Percentiles rank a stretch among this genome's conserved stretches.
Evolutionary conservation across 2,329 filamentous ascomycete species (phyloP).

Genomic region (Fusarium sp.): DNA sequence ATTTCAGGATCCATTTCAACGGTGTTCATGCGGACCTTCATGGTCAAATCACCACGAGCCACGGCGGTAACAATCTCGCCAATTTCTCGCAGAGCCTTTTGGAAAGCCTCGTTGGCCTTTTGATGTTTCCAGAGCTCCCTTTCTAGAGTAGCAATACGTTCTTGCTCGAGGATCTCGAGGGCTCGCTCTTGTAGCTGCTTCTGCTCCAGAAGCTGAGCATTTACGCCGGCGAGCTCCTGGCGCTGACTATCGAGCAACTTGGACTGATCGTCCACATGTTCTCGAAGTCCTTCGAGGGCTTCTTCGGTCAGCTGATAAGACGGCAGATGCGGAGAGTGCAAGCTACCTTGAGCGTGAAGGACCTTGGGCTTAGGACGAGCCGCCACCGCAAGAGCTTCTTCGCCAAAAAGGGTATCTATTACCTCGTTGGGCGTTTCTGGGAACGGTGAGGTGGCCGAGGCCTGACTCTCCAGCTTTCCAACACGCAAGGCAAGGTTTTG

Average conservation of each 20-base stretch:
- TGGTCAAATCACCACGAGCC: conserved; percentile 92
- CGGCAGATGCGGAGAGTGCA: conserved; percentile 51
- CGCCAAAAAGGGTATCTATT: conserved; percentile 71
- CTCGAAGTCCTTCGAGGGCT: conserved; percentile 84
- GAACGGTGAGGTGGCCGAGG: conserved; percentile 70
- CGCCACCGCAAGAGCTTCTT: conserved; percentile 62
- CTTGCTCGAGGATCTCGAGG: conserved; percentile 83
- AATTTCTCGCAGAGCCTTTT: conserved; percentile 95
- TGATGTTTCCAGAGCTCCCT: conserved; percentile 96
- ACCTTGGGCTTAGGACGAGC: conserved; percentile 58
- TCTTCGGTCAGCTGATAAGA: conserved; percentile 75
- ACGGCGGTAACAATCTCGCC: conserved; percentile 97
- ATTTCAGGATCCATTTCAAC: conserved; percentile 99
- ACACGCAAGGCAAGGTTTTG: conserved; percentile 80
- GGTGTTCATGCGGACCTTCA: conserved; percentile 95
- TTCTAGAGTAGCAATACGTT: conserved; percentile 89
- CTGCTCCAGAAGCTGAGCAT: conserved; percentile 85
- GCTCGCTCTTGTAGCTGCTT: conserved; percentile 86
- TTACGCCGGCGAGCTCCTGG: conserved; percentile 85
- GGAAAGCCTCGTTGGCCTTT: conserved; percentile 98
- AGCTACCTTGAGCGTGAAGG: conserved; percentile 56
- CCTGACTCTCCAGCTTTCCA: conserved; percentile 83
- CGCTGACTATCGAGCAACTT: conserved; percentile 90
- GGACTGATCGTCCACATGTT: conserved; percentile 93
- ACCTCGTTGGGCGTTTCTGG: conserved; percentile 87